phyloP scores from a whole-genome alignment of 192 early-diverging fungal genomes.

The Coemansia sp. region DNA sequence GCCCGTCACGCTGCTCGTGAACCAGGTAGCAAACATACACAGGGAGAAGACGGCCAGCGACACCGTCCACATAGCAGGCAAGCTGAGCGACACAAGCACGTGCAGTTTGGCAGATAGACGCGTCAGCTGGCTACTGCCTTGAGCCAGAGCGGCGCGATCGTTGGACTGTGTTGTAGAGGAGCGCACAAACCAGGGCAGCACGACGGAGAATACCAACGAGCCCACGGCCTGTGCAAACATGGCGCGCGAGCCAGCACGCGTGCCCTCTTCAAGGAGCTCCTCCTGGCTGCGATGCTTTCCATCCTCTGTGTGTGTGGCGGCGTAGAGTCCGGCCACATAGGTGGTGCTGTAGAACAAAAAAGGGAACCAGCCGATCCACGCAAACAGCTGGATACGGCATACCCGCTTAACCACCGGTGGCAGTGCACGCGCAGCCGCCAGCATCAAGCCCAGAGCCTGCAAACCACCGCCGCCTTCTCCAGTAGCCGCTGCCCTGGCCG shows the following conservation, averaged over 20 bases:
- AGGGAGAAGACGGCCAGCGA: conserved; percentile 65
- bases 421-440: conserved; percentile 55
- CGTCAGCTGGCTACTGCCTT: neutral
- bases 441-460: conserved; percentile 36
- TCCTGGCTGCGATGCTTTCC: conserved; percentile 7
- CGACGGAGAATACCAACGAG: conserved; percentile 54
- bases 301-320: conserved; percentile 12
- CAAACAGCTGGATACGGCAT: conserved; percentile 88
- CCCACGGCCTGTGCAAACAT: conserved; percentile 75
- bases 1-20: conserved; percentile 50
- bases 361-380: conserved; percentile 97
- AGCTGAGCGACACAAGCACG: conserved; percentile 13
- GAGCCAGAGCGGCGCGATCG: neutral
- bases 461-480: conserved; percentile 25
- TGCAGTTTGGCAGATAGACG: conserved; percentile 7
- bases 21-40: conserved; percentile 66
- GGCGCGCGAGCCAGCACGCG: conserved; percentile 82
- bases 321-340: conserved; percentile 43
- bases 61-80: conserved; percentile 65
- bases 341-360: conserved; percentile 85
- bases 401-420: conserved; percentile 70
- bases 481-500: conserved; percentile 7
- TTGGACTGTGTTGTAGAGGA: conserved; percentile 17
- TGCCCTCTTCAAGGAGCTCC: conserved; percentile 52
- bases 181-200: conserved; percentile 41